Base-by-base conservation (phyloP, 2,329 filamentous ascomycete genomes). In the Sarocladium brachiariae region DNA sequence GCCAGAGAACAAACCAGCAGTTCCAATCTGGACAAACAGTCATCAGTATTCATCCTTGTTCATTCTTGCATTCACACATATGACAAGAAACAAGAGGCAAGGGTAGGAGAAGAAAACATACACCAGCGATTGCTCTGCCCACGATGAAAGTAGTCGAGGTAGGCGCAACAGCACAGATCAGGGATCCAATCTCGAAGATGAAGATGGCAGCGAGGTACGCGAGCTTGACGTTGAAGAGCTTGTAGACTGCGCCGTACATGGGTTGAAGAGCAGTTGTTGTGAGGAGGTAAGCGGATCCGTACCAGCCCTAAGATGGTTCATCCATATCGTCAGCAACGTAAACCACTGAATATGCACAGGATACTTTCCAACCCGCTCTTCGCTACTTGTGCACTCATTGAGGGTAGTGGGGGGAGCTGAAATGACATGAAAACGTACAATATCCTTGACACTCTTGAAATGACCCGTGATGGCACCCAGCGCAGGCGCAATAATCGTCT, bases 401-500 rank as follows among this genome's bases (percentile, higher is more conserved):
- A n/a, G n/a, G n/a, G n/a, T n/a, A n/a, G n/a, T n/a, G n/a, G n/a
- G n/a, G n/a, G n/a, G n/a, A n/a, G n/a, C n/a, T n/a, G n/a, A n/a
- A n/a, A n/a, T n/a, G n/a, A n/a, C n/a, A n/a, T 30, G n/a, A n/a
- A 25, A 16, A 56, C 61, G 50, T 51, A 68, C 73, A 54, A 76
- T 74, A 51, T 76, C 74, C 55, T 69, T 68, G 31, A 73, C 66
- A 46, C 67, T 72, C 38, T 58, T 52, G 49, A 70, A 76, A 45
- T 74, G 62, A 1, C 63, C 62, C 0, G 74, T 76, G 55, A 78
- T 79, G 58, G 74, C 72, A 18, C 74, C 73, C 16, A 78, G 67
- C 1, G 75, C 75, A 13, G 75, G 75, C 5, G 73, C 73, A 53
- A 77, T 74, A 53, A 76, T 76, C 43, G 74, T 76, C 62, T 75